Evolutionary conservation across 202 grass and related monocot genomes (phyloP).

Genomic region (Zizania palustris): DNA sequence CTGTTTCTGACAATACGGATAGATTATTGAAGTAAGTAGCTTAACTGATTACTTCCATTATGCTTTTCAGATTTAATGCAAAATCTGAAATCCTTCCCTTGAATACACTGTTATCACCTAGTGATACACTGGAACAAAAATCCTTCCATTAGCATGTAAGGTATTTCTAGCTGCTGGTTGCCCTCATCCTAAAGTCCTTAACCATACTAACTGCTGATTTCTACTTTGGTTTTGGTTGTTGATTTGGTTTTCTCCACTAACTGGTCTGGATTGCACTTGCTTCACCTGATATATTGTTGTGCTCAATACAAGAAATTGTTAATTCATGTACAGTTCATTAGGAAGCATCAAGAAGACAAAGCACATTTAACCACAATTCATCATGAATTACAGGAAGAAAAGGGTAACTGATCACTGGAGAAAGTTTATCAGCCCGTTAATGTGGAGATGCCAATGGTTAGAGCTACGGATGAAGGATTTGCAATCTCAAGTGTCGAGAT

Average conservation of each 20-base stretch:
- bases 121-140: neutral
- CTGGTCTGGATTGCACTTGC: neutral
- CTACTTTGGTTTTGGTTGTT: neutral
- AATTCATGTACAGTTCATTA: neutral
- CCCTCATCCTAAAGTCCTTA: neutral
- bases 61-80: slow-evolving; percentile 22
- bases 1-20: slow-evolving; percentile 55
- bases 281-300: neutral
- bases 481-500: slow-evolving; percentile 69
- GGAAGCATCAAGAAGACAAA: slow-evolving; percentile 11
- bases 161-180: neutral
- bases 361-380: slow-evolving; percentile 13
- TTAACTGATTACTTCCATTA: slow-evolving; percentile 6
- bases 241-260: neutral
- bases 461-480: slow-evolving; percentile 84
- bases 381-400: slow-evolving; percentile 76
- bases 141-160: neutral
- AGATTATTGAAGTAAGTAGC: slow-evolving; percentile 76
- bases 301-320: slow-evolving; percentile 17
- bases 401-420: slow-evolving; percentile 86
- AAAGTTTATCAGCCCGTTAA: slow-evolving; percentile 79
- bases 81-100: neutral
- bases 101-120: neutral
- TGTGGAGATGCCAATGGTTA: slow-evolving; percentile 90
- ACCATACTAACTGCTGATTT: neutral